phyloP scores from a whole-genome alignment of 257 asterid genomes.

The Solanum paucissectum region DNA sequence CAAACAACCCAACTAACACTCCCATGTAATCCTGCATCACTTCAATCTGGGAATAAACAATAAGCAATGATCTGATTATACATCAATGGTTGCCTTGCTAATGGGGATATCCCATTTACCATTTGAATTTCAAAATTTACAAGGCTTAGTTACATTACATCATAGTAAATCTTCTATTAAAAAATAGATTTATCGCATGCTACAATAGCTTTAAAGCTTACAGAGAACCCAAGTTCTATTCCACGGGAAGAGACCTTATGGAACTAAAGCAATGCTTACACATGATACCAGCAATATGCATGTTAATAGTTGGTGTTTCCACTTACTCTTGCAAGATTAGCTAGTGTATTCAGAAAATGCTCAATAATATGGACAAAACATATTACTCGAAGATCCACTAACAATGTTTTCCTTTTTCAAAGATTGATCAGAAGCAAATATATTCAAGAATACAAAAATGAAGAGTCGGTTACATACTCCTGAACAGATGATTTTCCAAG shows the following conservation, averaged over 20 bases:
- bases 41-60: not conserved
- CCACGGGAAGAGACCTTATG: not conserved
- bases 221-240: not conserved
- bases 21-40: not conserved
- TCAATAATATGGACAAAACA: not conserved
- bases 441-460: not conserved
- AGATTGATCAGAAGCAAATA: not conserved
- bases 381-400: not conserved
- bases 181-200: not conserved
- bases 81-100: not conserved
- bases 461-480: conserved; percentile 45
- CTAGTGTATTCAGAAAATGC: not conserved
- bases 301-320: not conserved
- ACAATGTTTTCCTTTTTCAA: not conserved
- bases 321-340: not conserved
- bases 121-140: not conserved
- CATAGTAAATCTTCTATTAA: not conserved
- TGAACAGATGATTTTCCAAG: conserved; percentile 93
- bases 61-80: not conserved
- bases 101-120: not conserved
- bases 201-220: not conserved
- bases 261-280: not conserved
- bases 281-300: not conserved
- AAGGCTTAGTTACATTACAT: not conserved
- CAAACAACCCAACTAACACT: not conserved